A percentile compares a stretch with the other conserved stretches of the same genome.
phyloP scores from a whole-genome alignment of 257 asterid species.

The Rubia yunnanensis region DNA sequence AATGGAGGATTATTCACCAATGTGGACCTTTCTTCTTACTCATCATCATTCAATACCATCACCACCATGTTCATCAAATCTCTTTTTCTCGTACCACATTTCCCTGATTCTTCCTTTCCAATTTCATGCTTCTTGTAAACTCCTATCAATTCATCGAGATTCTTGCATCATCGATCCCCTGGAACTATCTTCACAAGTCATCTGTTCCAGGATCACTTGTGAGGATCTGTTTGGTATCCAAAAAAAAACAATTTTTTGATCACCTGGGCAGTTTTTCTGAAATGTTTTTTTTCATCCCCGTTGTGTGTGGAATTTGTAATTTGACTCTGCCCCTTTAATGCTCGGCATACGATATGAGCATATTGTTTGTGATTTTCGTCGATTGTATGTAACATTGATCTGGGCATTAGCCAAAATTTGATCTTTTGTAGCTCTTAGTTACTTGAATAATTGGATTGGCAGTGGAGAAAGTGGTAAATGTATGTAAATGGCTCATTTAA shows the following conservation, averaged over 20 bases:
- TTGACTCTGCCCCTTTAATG: neutral
- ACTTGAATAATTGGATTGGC: neutral
- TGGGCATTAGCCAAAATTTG: constrained; percentile 7
- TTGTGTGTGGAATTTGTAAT: neutral
- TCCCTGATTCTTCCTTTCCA: neutral
- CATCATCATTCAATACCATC: constrained; percentile 9
- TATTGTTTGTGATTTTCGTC: neutral
- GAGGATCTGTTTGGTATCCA: constrained; percentile 9
- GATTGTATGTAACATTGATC: neutral
- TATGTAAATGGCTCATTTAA: constrained; percentile 38
- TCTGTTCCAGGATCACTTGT: constrained; percentile 9
- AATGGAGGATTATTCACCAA: constrained; percentile 1
- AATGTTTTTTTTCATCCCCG: neutral
- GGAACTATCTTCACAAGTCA: constrained; percentile 12
- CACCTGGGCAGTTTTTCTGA: neutral
- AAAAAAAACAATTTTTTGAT: neutral
- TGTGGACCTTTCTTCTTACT: constrained; percentile 2
- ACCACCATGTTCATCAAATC: neutral
- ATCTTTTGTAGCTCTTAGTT: constrained; percentile 7
- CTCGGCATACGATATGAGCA: constrained; percentile 1
- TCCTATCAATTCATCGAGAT: neutral
- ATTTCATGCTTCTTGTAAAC: neutral
- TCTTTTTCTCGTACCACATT: constrained; percentile 1
- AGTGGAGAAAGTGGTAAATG: constrained; percentile 1
- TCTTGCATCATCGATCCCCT: constrained; percentile 7